Evolutionary conservation across 345 rosid species (phyloP), one percentile per base, ranked within the genome.

Genomic region (Salix brachista): DNA sequence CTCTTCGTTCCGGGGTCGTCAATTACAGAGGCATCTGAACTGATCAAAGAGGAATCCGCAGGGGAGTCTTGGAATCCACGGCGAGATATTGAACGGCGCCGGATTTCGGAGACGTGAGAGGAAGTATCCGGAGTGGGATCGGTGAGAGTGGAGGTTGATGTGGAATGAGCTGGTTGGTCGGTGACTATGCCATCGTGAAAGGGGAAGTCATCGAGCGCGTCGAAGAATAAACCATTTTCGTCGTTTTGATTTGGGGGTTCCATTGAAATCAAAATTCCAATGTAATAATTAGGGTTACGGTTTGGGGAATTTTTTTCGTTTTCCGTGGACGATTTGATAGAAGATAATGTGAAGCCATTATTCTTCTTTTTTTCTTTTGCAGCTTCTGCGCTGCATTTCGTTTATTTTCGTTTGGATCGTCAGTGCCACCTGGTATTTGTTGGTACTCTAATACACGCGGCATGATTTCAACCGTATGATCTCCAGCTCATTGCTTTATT

Each of bases 131-230:
- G 64, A 19, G 78, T 46, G 48, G 71, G 17, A 23, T 75, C 75
- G 56, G 72, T 26, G 64, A 71, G 2, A 8, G 79, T 70, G 78
- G 78, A 77, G 74, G 62, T 75, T 46, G 86, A 81, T 4, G 78
- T 19, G 76, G 83, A 78, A 34, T 72, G 81, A 21, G 79, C 81
- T n/a, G 84, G 77, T 78, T 78, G 74, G 46, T 79, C 81, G 44
- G 75, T 25, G 32, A 32, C 41, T 73, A 50, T 4, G 85, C 87
- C 86, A 73, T 89, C 93, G 83, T 81, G 62, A 48, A 85, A 87
- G 2, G 86, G 86, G 71, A 90, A 91, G 34, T 89, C 89, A 54
- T 88, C 94, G 17, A 71, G 73, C 0, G 96, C 90, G 75, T 90
- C 97, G 67, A 76, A 70, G 82, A 95, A 93, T 26, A 8, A 67